Conservation (phyloP, 2,329 filamentous ascomycete species). For the Fusarium nanum region DNA sequence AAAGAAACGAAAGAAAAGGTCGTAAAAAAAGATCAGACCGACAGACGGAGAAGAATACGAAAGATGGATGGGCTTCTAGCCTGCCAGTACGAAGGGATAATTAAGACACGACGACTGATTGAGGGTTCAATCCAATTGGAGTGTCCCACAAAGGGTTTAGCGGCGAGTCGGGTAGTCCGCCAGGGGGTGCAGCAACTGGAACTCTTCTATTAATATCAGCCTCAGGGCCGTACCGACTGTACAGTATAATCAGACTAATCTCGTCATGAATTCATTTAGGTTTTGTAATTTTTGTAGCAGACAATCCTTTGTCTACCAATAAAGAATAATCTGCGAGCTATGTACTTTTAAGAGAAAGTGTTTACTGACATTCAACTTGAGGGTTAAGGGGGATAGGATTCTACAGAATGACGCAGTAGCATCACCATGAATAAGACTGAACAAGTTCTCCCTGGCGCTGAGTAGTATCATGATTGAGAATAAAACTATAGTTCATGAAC, state of each 20-base stretch:
- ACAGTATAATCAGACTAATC: background rate
- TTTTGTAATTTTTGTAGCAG: background rate
- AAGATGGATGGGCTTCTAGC: slow-evolving; percentile 39
- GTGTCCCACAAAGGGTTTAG: slow-evolving; percentile 35
- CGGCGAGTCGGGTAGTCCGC: slow-evolving; percentile 10
- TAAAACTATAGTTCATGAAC: too few species aligned
- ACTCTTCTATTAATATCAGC: slow-evolving; percentile 3
- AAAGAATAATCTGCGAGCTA: background rate
- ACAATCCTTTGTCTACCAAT: background rate
- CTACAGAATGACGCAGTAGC: background rate
- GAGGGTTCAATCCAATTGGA: slow-evolving; percentile 42
- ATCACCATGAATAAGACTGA: background rate
- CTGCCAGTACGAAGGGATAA: slow-evolving; percentile 42
- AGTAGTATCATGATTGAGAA: background rate
- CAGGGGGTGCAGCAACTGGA: background rate
- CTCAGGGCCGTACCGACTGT: background rate
- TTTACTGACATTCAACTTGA: background rate
- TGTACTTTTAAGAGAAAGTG: background rate
- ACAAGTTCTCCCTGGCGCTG: too few species aligned
- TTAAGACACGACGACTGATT: slow-evolving; percentile 44
- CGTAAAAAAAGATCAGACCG: slow-evolving; percentile 30
- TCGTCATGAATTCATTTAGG: background rate
- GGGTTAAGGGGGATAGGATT: background rate
- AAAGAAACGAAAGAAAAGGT: slow-evolving; percentile 23
- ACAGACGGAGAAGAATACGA: slow-evolving; percentile 43